Evolutionary conservation across 345 rosid genomes (phyloP), one percentile per base, ranked within the genome.

Genomic region (Populus euphratica): DNA sequence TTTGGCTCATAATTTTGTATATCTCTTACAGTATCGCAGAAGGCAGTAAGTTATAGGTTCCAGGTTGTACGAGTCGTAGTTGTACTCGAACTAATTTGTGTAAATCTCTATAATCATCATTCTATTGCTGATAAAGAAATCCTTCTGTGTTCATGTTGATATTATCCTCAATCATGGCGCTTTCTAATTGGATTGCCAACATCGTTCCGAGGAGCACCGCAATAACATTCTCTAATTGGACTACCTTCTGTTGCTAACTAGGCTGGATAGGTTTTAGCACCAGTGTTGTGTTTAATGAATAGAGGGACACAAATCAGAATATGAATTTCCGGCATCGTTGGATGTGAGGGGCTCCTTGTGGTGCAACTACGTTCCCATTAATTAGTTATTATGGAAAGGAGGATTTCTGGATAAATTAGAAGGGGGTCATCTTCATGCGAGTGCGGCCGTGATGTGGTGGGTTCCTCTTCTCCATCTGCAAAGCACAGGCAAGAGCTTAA

Each of bases 1-100:
- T 87, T 86, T 75, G 75, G 77, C 82, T 38, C 82, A 81, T 82
- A 77, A 47, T 80, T 80, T 79, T 86, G 85, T 85, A 81, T 62
- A 80, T 76, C 69, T 52, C 20, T 64, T 31, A 63, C 78, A 68
- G n/a, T 25, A 56, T 31, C 2, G 47, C 72, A 69, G 64, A 31
- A 43, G 81, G 80, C 67, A 71, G 65, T 69, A 23, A 68, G 65
- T 75, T 66, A 66, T 33, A 66, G 69, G 69, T 35, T n/a, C 43
- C 43, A 66, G 41, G 36, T 18, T 35, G 69, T 66, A 31, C n/a
- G 10, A 66, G 44, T 20, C 23, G 36, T 35, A 35, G 70, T 35
- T 29, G 4, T 67, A 21, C 70, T 2, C 39, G 23, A 67, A 35
- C 23, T 67, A 10, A 16, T 67, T 18, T 67, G 70, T 67, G 35